Percentiles rank a stretch among this genome's conserved stretches.
These are phyloP conservation scores for Oldenlandia corymbosa DNA, from an alignment of 257 asterid genomes.

Conservation along the genomic window DNA sequence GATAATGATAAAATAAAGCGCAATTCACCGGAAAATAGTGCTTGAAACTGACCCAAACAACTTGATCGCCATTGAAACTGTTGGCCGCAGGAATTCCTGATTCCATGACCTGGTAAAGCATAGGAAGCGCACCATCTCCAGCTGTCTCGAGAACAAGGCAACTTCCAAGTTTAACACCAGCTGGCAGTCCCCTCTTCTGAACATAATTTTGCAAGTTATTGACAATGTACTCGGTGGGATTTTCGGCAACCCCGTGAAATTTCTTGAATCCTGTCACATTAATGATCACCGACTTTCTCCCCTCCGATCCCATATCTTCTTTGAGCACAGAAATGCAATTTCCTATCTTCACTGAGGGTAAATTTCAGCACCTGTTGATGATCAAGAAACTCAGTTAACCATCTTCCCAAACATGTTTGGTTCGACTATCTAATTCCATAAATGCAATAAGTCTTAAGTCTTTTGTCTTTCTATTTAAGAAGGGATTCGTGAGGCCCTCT, in stretches of 20 bases:
- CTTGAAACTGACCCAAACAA: constrained; percentile 45
- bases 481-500: background rate
- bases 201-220: constrained; percentile 36
- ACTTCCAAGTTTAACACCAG: constrained; percentile 39
- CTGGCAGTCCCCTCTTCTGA: constrained; percentile 34
- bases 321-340: constrained; percentile 13
- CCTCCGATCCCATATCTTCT: constrained; percentile 54
- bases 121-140: constrained; percentile 44
- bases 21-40: background rate
- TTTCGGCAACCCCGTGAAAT: constrained; percentile 47
- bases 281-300: constrained; percentile 35
- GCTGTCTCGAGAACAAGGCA: constrained; percentile 57
- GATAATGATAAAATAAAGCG: background rate
- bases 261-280: constrained; percentile 64
- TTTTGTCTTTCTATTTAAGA: background rate
- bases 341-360: constrained; percentile 13
- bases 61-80: constrained; percentile 29
- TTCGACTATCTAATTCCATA: background rate
- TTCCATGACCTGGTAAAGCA: constrained; percentile 44
- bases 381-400: background rate
- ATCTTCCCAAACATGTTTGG: background rate
- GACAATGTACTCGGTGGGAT: constrained; percentile 47
- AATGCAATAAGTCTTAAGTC: background rate
- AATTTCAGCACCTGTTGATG: constrained; percentile 12
- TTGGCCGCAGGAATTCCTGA: constrained; percentile 25